Base-by-base conservation (phyloP, 768 basidiomycete genomes). In the Lactifluus hygrophoroides region DNA sequence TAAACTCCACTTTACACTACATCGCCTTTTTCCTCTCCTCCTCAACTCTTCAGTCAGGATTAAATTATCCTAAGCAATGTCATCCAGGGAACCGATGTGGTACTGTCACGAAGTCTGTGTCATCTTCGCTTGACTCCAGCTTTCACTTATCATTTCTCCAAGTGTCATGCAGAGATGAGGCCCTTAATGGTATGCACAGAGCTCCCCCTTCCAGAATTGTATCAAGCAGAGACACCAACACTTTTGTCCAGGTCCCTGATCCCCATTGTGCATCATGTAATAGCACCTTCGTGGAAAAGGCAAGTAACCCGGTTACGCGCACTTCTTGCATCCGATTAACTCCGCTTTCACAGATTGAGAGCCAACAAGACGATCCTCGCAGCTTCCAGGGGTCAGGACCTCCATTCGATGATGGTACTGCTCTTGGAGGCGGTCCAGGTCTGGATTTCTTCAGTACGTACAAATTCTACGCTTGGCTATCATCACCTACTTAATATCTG, bases 111-210 rank as follows among this genome's bases (percentile, higher is more conserved):
- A 88, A 73, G 88, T 84, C 43, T 16, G 71, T 67, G 3, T 32
- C 14, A 28, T 61, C 37, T 53, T 11, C 17, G 8, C 5, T 38
- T 21, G 23, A 46, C 48, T 47, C 49, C 17, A 23, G 19, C 61
- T 13, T 44, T 56, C 47, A 56, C 44, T 60, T 23, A 52, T 25
- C 35, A 6, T 54, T 50, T 32, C 44, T 58, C 14, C 67, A 28
- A 94, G 92, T 95, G 93, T 68, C 79, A 84, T 69, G 83, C 88
- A 53, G 90, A 94, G 73, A 94, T 90, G 90, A 75, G 86, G 52
- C 90, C 92, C 1, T 73, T 93, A 46, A 90, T 88, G 87, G 90
- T 91, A 63, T 42, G 60, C 58, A 57, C 16, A n/a, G 44, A n/a
- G 17, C 19, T n/a, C 16, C 19, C 11, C 35, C 28, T 13, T 34